Conservation (phyloP, 495 filamentous ascomycete genomes). For the Pyronema domesticum region DNA sequence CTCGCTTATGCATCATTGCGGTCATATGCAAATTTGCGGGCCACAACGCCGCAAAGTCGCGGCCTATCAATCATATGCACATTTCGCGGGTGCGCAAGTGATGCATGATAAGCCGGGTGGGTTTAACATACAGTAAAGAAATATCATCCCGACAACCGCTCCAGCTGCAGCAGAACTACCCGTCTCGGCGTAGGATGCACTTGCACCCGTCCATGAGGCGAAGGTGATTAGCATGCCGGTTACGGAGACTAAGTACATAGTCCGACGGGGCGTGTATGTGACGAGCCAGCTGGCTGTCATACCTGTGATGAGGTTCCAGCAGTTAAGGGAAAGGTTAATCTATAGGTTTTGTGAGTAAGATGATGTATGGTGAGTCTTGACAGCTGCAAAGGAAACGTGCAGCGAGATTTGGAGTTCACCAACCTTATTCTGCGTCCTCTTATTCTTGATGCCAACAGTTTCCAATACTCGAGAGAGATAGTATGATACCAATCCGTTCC, state of each 20-base stretch:
- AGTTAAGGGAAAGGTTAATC: not conserved
- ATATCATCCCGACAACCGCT: conserved; percentile 47
- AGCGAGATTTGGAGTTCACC: conserved; percentile 23
- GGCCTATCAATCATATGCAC: no score
- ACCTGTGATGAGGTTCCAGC: no score
- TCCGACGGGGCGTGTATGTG: conserved; percentile 32
- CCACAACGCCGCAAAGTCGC: no score
- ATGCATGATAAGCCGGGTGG: no score
- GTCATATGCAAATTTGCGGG: no score
- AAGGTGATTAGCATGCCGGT: conserved; percentile 36
- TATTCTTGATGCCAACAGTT: conserved; percentile 32
- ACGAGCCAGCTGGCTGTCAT: no score
- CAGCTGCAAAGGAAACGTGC: no score
- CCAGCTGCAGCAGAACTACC: conserved; percentile 30
- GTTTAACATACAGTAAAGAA: conserved; percentile 31
- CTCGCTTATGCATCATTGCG: no score
- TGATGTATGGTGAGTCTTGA: not conserved
- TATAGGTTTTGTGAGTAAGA: no score
- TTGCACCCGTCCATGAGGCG: conserved; percentile 42
- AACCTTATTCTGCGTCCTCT: conserved; percentile 30
- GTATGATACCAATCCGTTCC: no score
- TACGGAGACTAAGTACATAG: conserved; percentile 40
- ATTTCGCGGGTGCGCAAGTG: no score
- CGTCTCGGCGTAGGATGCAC: conserved; percentile 34
- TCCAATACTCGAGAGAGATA: no score